A percentile compares a stretch with the other conserved stretches of the same genome.
phyloP scores from a whole-genome alignment of 1,139 yeast species.

The Geotrichum macrosporum region DNA sequence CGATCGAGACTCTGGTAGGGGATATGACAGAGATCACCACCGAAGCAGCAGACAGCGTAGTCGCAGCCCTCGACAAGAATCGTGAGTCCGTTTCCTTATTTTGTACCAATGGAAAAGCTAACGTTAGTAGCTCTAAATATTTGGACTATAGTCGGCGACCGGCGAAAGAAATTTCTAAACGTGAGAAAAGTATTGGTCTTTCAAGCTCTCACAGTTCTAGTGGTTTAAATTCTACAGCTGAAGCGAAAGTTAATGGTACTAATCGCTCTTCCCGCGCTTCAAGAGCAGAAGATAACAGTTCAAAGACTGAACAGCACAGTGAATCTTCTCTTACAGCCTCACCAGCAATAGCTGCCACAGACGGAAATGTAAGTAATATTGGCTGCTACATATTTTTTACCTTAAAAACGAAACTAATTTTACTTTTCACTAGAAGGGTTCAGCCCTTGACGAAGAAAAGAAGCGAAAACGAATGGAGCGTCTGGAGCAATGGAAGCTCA shows the following conservation, averaged over 20 bases:
- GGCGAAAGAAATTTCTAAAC: conserved; percentile 31
- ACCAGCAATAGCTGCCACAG: conserved; percentile 1
- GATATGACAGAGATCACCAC: no score
- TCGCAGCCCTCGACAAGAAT: conserved; percentile 9
- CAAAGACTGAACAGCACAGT: not conserved
- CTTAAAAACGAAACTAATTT: not conserved
- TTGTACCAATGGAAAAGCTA: not conserved
- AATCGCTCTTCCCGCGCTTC: conserved; percentile 4
- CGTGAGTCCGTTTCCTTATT: conserved; percentile 2
- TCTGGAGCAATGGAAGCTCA: conserved; percentile 40
- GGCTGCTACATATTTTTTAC: not conserved
- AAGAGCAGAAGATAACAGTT: not conserved
- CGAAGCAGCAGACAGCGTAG: conserved; percentile 8
- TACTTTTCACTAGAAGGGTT: not conserved
- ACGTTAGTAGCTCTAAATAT: conserved; percentile 6
- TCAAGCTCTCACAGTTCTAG: no score
- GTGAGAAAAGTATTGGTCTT: conserved; percentile 9
- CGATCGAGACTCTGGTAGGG: conserved; percentile 6
- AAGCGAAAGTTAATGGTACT: conserved; percentile 6
- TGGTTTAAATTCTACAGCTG: conserved; percentile 2
- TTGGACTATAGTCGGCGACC: conserved; percentile 4
- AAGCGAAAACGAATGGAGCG: conserved; percentile 37
- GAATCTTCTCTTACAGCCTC: conserved; percentile 1
- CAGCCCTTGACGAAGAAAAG: conserved; percentile 30
- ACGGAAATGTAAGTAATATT: not conserved